A percentile compares a stretch with the other conserved stretches of the same genome.
Conservation (phyloP, 2,329 filamentous ascomycete species). For the Ramichloridium luteum region DNA sequence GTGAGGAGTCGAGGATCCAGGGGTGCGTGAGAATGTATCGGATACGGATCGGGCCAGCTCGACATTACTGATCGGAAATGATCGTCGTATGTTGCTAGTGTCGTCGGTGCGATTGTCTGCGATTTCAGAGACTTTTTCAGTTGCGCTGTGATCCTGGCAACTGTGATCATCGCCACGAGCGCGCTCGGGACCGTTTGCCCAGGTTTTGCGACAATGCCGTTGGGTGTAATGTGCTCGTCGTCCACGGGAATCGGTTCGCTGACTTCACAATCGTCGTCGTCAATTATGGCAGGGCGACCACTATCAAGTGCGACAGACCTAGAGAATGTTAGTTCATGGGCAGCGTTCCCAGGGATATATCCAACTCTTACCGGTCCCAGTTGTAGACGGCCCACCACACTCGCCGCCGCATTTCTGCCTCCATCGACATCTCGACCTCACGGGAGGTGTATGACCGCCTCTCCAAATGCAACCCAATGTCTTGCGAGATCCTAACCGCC, state of each 20-base stretch:
- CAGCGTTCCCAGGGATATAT: no score
- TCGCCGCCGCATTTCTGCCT: constrained; percentile 73
- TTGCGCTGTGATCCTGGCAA: constrained; percentile 64
- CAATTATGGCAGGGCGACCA: constrained; percentile 67
- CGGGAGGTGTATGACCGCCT: constrained; percentile 59
- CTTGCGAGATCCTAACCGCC: constrained; percentile 69
- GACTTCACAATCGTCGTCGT: constrained; percentile 80
- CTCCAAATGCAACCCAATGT: constrained; percentile 69
- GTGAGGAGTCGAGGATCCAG: constrained; percentile 64
- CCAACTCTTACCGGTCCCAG: constrained; percentile 68
- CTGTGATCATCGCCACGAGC: constrained; percentile 66
- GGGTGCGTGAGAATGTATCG: constrained; percentile 51
- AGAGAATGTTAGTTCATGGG: constrained; percentile 1
- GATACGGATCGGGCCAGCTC: constrained; percentile 63
- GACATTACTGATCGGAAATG: constrained; percentile 66
- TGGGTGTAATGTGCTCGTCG: constrained; percentile 59
- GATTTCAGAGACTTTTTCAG: constrained; percentile 58
- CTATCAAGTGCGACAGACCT: constrained; percentile 67
- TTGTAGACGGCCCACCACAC: constrained; percentile 94
- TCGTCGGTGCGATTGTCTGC: constrained; percentile 52
- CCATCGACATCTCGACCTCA: constrained; percentile 72
- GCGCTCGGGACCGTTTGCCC: constrained; percentile 49
- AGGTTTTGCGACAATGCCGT: constrained; percentile 29
- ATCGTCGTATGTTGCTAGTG: constrained; percentile 65
- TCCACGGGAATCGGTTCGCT: constrained; percentile 67